Evolutionary conservation across 257 asterid species (phyloP), one percentile per base, ranked within the genome.

Genomic region (Henckelia pumila): DNA sequence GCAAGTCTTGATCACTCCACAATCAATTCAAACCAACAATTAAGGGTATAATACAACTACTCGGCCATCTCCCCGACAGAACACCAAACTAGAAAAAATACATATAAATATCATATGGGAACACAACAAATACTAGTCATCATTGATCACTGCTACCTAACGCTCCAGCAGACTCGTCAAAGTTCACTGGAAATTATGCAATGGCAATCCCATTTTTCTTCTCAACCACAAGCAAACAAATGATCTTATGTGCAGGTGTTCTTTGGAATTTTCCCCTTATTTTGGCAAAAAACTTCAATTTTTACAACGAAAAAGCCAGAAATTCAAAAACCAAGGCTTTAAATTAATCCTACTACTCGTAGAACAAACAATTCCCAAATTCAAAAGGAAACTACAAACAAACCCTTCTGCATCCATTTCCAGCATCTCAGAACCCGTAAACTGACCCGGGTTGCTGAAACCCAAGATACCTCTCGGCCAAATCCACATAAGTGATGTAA

Each of bases 361-460:
- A 21, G 25, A 44, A 61, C 29, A 61, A 75, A 37, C 19, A 61
- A 57, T 53, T 61, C 20, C 56, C 23, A 26, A 68, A n/a, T 26
- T 8, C 40, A n/a, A 14, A 40, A 73, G 11, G 20, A 6, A 28
- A 68, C 26, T n/a, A n/a, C n/a, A n/a, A 29, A 35, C 79, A 33
- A 26, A 93, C 99, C 96, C 99, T 85, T 86, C 78, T 90, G 79
- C 71, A 73, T 13, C 88, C 97, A 58, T 70, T 62, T 47, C 89
- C 95, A 71, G 99, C 89, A 81, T 88, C 99, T 20, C 91, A 75
- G 67, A 88, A 86, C 52, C 85, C 90, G 73, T 93, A 93, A 71
- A 79, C 81, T 30, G 97, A 90, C 19, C 92, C 91, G n/a, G 92
- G 83, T 65, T 90, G 99, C 59, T 90, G 95, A 80, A 86, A 80